Percentiles rank a stretch among this genome's conserved stretches.
Evolutionary conservation across 495 filamentous ascomycete genomes (phyloP).

Genomic region (Lentithecium fluviatile): DNA sequence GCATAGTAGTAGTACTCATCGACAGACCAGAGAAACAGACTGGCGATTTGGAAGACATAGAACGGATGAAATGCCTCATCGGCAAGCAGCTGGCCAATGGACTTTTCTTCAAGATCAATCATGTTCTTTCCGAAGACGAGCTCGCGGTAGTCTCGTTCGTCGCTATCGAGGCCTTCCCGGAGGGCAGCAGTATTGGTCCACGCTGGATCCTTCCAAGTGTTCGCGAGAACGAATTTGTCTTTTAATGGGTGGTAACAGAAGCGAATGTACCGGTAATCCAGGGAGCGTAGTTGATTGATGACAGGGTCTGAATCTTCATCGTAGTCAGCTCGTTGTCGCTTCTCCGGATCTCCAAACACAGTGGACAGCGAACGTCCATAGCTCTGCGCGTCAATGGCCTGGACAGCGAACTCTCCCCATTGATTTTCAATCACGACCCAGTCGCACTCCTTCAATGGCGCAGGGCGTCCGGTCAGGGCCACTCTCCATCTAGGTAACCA

Average conservation of each 20-base stretch:
- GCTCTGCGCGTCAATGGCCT: constrained; percentile 59
- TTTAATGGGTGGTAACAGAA: constrained; percentile 87
- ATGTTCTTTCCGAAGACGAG: constrained; percentile 83
- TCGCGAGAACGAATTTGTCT: constrained; percentile 82
- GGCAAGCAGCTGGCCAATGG: constrained; percentile 73
- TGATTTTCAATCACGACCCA: constrained; percentile 96
- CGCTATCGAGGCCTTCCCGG: constrained; percentile 81
- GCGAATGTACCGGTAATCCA: constrained; percentile 91
- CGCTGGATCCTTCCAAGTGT: constrained; percentile 86
- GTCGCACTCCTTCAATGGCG: constrained; percentile 66
- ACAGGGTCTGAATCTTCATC: constrained; percentile 83
- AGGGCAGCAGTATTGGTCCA: constrained; percentile 79
- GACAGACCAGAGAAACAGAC: constrained; percentile 88
- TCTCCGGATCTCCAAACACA: constrained; percentile 71
- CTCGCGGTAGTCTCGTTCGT: constrained; percentile 80
- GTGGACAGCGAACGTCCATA: constrained; percentile 85
- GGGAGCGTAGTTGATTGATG: constrained; percentile 63
- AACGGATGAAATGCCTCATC: constrained; percentile 98
- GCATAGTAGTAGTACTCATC: constrained; percentile 99
- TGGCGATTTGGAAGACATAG: constrained; percentile 97
- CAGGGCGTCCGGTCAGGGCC: constrained; percentile 65
- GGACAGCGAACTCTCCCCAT: constrained; percentile 85
- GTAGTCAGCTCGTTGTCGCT: constrained; percentile 52
- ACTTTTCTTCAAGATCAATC: constrained; percentile 90
- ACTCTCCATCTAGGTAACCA: constrained; percentile 91